Percentiles rank a stretch among this genome's conserved stretches.
Evolutionary conservation across 768 basidiomycete genomes (phyloP).

Genomic region (Baorangia bicolor): DNA sequence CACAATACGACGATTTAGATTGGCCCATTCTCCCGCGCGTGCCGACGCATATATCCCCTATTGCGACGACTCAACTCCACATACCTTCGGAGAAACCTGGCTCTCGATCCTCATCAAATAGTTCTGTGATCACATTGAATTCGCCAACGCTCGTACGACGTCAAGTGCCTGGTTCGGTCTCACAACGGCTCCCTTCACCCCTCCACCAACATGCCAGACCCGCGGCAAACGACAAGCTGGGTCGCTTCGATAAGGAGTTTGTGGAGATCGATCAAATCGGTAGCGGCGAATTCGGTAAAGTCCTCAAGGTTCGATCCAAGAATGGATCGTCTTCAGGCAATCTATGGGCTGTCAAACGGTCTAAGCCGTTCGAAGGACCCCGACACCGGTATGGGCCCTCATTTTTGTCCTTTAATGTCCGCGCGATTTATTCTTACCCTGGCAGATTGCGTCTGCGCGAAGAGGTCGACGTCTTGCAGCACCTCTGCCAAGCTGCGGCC

Average conservation of each 20-base stretch:
- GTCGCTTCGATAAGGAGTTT: constrained; percentile 80
- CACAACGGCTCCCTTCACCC: constrained; percentile 25
- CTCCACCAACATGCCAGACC: constrained; percentile 26
- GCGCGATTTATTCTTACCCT: constrained; percentile 15
- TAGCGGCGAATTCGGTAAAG: constrained; percentile 91
- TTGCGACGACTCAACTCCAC: constrained; percentile 38
- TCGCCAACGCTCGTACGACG: constrained; percentile 46
- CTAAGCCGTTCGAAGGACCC: constrained; percentile 86
- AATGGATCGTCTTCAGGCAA: constrained; percentile 42
- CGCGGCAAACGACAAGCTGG: constrained; percentile 49
- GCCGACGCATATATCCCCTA: constrained; percentile 48
- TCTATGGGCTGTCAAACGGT: constrained; percentile 90
- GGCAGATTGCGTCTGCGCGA: constrained; percentile 81
- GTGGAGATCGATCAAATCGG: constrained; percentile 79
- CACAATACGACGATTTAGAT: constrained; percentile 35
- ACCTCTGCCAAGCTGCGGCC: constrained; percentile 49
- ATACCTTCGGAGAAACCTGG: constrained; percentile 47
- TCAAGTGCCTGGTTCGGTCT: constrained; percentile 24
- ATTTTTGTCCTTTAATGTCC: constrained; percentile 12
- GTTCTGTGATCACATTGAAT: constrained; percentile 44
- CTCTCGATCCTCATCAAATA: constrained; percentile 57
- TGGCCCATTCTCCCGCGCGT: constrained; percentile 56
- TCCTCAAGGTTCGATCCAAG: constrained; percentile 79
- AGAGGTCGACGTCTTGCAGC: constrained; percentile 89
- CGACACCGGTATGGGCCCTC: constrained; percentile 73